A percentile compares a stretch with the other conserved stretches of the same genome.
phyloP scores from a whole-genome alignment of 192 early-diverging fungal genomes.

The Radiomyces spectabilis region DNA sequence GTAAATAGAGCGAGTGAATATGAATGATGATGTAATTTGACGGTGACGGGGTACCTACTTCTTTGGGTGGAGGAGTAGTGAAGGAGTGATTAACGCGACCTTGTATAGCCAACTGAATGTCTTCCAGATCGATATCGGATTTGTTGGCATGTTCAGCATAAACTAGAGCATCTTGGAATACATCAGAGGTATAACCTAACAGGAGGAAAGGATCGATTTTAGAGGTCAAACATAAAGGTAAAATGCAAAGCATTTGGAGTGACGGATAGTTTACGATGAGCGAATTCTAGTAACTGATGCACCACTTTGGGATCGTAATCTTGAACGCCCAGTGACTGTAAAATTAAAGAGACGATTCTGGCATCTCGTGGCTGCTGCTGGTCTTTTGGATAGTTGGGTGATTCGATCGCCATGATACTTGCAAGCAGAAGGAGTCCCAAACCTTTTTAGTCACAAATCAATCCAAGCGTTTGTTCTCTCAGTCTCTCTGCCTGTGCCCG shows the following conservation, averaged over 20 bases:
- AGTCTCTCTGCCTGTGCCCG: no score
- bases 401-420: conserved; percentile 4
- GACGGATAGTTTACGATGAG: conserved; percentile 61
- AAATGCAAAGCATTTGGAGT: no score
- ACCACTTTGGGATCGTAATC: conserved; percentile 90
- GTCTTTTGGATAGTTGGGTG: conserved; percentile 1
- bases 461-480: no score
- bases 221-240: neutral
- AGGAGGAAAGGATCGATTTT: neutral
- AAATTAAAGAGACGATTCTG: conserved; percentile 77
- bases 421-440: neutral
- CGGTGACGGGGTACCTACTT: conserved; percentile 41
- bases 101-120: conserved; percentile 89
- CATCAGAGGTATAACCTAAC: conserved; percentile 82
- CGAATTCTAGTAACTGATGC: conserved; percentile 88
- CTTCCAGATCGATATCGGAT: conserved; percentile 71
- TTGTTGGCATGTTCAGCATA: conserved; percentile 90
- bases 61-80: conserved; percentile 81
- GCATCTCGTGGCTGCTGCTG: conserved; percentile 36
- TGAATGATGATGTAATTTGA: neutral
- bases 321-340: conserved; percentile 77
- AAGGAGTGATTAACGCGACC: conserved; percentile 87
- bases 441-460: no score
- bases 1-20: neutral
- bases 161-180: conserved; percentile 84